Evolutionary conservation across 78 protist species (phyloP).

Genomic region (Monosiga brevicollis): DNA sequence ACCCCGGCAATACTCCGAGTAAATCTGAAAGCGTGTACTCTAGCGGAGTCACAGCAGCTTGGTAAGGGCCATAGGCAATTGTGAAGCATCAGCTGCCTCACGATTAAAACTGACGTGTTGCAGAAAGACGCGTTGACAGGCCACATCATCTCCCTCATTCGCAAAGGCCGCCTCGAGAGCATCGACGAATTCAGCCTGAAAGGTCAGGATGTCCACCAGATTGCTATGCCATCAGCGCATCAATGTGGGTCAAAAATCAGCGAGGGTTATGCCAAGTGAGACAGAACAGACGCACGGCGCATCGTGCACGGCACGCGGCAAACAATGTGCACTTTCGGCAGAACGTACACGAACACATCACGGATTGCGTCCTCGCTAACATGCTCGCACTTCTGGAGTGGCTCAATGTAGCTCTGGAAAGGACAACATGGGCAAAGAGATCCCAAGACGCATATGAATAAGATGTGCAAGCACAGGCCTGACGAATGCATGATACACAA

Average conservation of each 20-base stretch:
- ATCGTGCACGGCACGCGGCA: not conserved
- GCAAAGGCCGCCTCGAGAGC: not conserved
- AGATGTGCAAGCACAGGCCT: not conserved
- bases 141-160: not conserved
- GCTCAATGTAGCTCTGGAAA: not conserved
- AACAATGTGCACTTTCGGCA: not conserved
- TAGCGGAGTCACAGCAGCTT: no score
- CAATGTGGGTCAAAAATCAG: not conserved
- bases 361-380: not conserved
- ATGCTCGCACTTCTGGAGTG: not conserved
- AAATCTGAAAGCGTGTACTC: no score
- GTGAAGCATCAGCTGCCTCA: not conserved
- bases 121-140: not conserved
- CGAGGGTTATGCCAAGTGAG: not conserved
- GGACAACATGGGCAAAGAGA: not conserved
- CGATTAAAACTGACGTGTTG: not conserved
- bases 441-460: not conserved
- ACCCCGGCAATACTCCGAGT: no score
- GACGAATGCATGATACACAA: not conserved
- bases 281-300: not conserved
- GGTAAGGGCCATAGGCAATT: not conserved
- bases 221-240: not conserved
- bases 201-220: not conserved
- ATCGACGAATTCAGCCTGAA: not conserved
- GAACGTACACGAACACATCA: not conserved